Evolutionary conservation across 768 basidiomycete genomes (phyloP).

Genomic region (Termitomyces sp.): DNA sequence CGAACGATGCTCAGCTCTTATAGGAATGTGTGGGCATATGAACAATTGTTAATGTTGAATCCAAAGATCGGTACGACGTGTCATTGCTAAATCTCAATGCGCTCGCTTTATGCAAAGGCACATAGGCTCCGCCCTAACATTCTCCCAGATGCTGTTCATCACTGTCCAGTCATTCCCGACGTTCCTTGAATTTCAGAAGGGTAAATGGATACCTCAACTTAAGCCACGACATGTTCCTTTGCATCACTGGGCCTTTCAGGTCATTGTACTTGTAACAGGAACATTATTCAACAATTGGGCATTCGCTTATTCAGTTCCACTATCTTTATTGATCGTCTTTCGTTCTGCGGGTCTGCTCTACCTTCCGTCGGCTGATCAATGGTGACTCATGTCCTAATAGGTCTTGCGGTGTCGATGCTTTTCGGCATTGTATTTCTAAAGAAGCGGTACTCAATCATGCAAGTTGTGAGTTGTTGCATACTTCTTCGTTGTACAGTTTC

Average conservation of each 20-base stretch:
- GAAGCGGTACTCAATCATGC: constrained; percentile 51
- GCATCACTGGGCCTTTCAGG: constrained; percentile 63
- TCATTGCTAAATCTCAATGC: neutral
- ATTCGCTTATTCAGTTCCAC: constrained; percentile 69
- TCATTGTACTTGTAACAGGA: constrained; percentile 58
- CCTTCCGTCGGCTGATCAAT: neutral
- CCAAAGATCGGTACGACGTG: constrained; percentile 54
- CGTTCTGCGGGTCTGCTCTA: constrained; percentile 63
- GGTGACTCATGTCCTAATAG: constrained; percentile 28
- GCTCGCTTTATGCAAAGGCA: neutral
- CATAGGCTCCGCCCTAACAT: constrained; percentile 75
- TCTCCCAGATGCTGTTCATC: constrained; percentile 81
- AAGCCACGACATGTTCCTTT: constrained; percentile 69
- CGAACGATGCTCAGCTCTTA: neutral
- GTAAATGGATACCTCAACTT: constrained; percentile 39
- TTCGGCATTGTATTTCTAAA: constrained; percentile 58
- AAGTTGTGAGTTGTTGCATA: constrained; percentile 46
- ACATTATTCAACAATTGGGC: constrained; percentile 80
- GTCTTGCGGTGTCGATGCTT: constrained; percentile 73
- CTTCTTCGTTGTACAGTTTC: neutral
- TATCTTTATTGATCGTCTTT: constrained; percentile 80
- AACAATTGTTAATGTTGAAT: constrained; percentile 65
- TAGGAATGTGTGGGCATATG: constrained; percentile 77
- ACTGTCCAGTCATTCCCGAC: constrained; percentile 60
- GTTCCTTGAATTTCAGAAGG: constrained; percentile 42